These are phyloP conservation scores for Globisporangium carolinianum DNA, from an alignment of 352 stramenopile genomes.

Conservation along the genomic window DNA sequence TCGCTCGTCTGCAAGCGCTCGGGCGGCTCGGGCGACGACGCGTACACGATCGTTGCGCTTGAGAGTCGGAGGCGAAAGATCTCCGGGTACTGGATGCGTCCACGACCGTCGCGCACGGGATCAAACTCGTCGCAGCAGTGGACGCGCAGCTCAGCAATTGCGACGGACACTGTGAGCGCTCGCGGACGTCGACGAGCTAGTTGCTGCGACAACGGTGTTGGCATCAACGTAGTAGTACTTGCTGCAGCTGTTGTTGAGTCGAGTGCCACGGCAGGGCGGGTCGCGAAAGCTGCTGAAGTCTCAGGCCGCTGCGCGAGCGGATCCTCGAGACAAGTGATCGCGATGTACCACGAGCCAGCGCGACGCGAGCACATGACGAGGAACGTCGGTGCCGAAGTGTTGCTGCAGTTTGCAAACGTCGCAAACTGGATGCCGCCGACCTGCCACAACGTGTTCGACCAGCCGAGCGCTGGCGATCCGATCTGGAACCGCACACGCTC, in stretches of 20 bases:
- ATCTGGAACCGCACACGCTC: slow-evolving; percentile 60
- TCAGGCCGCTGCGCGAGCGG: slow-evolving; percentile 9
- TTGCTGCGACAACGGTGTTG: not conserved
- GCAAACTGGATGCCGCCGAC: slow-evolving; percentile 81
- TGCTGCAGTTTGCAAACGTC: slow-evolving; percentile 24
- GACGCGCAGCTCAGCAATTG: slow-evolving; percentile 35
- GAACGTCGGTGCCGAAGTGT: slow-evolving; percentile 29
- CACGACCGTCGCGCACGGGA: slow-evolving; percentile 21
- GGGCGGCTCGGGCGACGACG: slow-evolving; percentile 39
- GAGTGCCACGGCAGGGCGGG: not conserved
- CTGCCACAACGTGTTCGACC: slow-evolving; percentile 79
- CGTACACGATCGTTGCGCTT: slow-evolving; percentile 35
- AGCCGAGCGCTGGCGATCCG: slow-evolving; percentile 45
- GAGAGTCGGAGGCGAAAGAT: slow-evolving; percentile 37
- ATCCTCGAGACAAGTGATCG: slow-evolving; percentile 58
- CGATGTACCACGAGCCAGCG: slow-evolving; percentile 65
- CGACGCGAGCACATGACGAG: slow-evolving; percentile 63
- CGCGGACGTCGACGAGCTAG: slow-evolving; percentile 10
- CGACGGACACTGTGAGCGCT: slow-evolving; percentile 28
- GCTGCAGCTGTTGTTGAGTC: not conserved
- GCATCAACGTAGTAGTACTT: not conserved
- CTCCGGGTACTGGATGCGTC: slow-evolving; percentile 48
- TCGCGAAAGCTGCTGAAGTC: not conserved
- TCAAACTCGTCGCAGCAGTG: slow-evolving; percentile 67
- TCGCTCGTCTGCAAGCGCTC: slow-evolving; percentile 35